These are phyloP conservation scores for Cercospora beticola DNA, from an alignment of 2,329 filamentous ascomycete species.

Conservation along the genomic window DNA sequence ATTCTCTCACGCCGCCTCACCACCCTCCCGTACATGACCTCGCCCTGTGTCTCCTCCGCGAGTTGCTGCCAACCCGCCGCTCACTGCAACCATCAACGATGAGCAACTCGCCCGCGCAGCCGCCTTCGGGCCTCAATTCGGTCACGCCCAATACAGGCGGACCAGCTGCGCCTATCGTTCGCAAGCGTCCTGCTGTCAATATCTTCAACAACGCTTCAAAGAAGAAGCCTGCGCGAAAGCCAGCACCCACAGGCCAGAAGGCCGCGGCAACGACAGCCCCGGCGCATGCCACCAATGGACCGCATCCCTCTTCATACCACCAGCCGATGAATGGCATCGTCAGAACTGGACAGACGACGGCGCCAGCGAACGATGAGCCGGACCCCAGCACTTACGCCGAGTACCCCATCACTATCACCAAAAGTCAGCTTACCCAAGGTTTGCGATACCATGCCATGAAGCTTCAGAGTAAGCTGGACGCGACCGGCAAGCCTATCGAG, in stretches of 20 bases:
- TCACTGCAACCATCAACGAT: slow-evolving; percentile 24
- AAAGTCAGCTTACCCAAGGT: slow-evolving; percentile 73
- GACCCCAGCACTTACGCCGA: slow-evolving; percentile 43
- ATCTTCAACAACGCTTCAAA: slow-evolving; percentile 36
- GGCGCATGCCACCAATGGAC: slow-evolving; percentile 11
- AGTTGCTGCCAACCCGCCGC: slow-evolving; percentile 4
- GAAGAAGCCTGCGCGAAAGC: slow-evolving; percentile 38
- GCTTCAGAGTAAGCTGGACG: slow-evolving; percentile 59
- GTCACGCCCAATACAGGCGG: slow-evolving; percentile 42
- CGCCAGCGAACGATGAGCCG: slow-evolving; percentile 23
- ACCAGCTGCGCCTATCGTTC: slow-evolving; percentile 36
- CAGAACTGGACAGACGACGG: slow-evolving; percentile 15
- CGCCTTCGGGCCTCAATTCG: slow-evolving; percentile 35
- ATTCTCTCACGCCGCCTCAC: not conserved
- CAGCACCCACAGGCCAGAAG: slow-evolving; percentile 15
- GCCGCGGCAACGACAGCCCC: slow-evolving; percentile 8
- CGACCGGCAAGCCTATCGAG: slow-evolving; percentile 38
- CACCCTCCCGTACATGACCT: not conserved
- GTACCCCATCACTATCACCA: slow-evolving; percentile 77
- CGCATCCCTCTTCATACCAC: slow-evolving; percentile 9
- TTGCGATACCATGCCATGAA: slow-evolving; percentile 86
- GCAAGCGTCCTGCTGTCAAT: slow-evolving; percentile 38
- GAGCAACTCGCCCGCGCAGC: slow-evolving; percentile 39
- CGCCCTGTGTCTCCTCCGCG: not conserved
- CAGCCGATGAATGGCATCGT: slow-evolving; percentile 16